Evolutionary conservation across 2,329 filamentous ascomycete species (phyloP).

Genomic region (Daldinia eschscholtzii): DNA sequence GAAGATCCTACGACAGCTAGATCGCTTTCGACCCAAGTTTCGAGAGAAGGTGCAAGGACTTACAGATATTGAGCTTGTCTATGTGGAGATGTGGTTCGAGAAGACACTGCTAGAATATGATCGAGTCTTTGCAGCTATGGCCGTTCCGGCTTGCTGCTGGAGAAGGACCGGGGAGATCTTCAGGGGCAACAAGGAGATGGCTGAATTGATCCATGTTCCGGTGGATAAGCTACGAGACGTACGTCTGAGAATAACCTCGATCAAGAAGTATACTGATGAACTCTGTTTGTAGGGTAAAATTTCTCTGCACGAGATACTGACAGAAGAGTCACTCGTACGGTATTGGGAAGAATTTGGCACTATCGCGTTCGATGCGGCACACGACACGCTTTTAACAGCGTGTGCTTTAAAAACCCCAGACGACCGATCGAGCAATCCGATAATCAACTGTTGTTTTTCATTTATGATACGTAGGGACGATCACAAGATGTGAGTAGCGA

Average conservation of each 20-base stretch:
- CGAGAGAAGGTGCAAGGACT: conserved; percentile 92
- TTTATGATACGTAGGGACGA: conserved; percentile 96
- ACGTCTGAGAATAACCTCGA: conserved; percentile 56
- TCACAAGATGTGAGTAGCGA: conserved; percentile 87
- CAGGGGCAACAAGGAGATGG: conserved; percentile 98
- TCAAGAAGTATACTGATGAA: conserved; percentile 25
- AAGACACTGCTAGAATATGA: conserved; percentile 97
- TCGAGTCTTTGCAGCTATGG: conserved; percentile 98
- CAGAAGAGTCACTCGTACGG: conserved; percentile 92
- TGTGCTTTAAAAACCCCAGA: conserved; percentile 90
- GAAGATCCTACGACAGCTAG: conserved; percentile 90
- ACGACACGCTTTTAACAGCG: conserved; percentile 95
- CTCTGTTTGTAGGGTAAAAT: conserved; percentile 79
- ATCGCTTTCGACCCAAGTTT: conserved; percentile 95
- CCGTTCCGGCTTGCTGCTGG: conserved; percentile 98
- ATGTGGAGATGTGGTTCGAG: conserved; percentile 99
- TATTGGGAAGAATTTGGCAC: conserved; percentile 99
- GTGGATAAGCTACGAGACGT: conserved; percentile 93
- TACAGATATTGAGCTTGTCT: conserved; percentile 92
- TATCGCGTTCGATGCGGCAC: conserved; percentile 93
- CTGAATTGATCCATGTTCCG: conserved; percentile 91
- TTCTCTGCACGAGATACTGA: conserved; percentile 93
- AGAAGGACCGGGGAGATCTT: conserved; percentile 97
- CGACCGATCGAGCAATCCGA: conserved; percentile 74
- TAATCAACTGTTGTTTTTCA: conserved; percentile 95